phyloP scores from a whole-genome alignment of 345 rosid species.

The Anacardium occidentale region DNA sequence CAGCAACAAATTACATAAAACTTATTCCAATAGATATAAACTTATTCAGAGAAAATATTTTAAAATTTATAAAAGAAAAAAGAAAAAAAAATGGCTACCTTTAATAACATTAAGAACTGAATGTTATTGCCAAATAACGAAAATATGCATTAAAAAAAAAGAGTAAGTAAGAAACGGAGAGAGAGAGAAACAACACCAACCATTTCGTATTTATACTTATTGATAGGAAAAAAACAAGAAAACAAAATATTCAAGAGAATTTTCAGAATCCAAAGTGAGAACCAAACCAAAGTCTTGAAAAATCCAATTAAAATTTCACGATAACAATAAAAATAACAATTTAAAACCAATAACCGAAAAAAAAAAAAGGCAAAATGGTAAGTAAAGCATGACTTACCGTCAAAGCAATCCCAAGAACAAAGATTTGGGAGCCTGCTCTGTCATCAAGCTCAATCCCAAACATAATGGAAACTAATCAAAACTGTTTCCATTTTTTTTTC shows the following conservation, averaged over 20 bases:
- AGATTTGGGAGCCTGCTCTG: slow-evolving; percentile 10
- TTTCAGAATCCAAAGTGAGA: slow-evolving; percentile 10
- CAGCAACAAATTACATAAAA: neutral
- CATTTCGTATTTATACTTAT: neutral
- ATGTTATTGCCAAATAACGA: neutral
- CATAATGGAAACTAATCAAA: neutral
- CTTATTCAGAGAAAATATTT: neutral
- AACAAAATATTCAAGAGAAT: neutral
- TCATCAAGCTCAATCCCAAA: slow-evolving; percentile 17
- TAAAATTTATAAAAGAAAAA: neutral
- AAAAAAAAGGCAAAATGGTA: slow-evolving; percentile 4
- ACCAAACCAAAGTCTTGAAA: neutral
- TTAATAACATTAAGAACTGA: neutral
- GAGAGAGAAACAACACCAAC: neutral
- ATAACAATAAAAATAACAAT: neutral
- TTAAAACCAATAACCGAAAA: neutral
- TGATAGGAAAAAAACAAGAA: neutral
- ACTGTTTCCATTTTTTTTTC: too few relatives aligned
- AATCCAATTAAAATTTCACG: neutral
- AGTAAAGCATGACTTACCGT: slow-evolving; percentile 27
- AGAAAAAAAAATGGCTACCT: neutral
- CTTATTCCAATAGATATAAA: neutral
- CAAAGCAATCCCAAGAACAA: slow-evolving; percentile 26
- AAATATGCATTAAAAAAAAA: neutral
- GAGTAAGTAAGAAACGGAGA: neutral